These are phyloP conservation scores for Corymbia citriodora DNA, from an alignment of 441 rosid genomes.

Conservation along the genomic window DNA sequence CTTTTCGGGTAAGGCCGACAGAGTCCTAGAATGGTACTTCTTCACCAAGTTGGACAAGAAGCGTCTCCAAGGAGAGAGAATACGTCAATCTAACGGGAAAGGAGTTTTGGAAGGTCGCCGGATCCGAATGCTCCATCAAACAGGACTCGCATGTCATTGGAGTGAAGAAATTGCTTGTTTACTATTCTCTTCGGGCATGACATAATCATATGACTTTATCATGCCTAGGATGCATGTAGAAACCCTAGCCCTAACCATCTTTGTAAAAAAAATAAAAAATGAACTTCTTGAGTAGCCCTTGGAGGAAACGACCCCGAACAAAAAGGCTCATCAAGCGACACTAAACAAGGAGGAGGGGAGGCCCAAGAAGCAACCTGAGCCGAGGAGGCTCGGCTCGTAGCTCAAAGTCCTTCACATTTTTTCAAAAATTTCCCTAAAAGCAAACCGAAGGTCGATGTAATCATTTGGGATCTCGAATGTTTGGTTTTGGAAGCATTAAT, in stretches of 20 bases:
- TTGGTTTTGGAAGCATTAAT: background rate
- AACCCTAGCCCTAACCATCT: background rate
- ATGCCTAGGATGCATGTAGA: background rate
- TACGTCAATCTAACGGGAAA: no score
- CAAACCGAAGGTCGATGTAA: background rate
- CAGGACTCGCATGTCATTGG: no score
- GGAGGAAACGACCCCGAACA: background rate
- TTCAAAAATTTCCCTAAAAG: background rate
- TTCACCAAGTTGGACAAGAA: background rate
- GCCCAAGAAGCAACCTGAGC: background rate
- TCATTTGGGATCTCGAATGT: background rate
- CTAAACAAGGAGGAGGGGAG: background rate
- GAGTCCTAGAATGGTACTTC: no score
- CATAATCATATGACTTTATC: background rate
- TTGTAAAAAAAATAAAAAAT: background rate
- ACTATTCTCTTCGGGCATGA: background rate
- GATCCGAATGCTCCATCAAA: no score
- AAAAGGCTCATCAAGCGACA: background rate
- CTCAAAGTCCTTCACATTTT: background rate
- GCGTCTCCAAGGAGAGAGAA: background rate
- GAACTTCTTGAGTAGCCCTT: background rate
- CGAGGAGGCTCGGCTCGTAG: background rate
- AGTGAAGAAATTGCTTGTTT: background rate
- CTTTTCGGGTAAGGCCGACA: no score
- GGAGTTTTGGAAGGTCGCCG: no score